phyloP scores from a whole-genome alignment of 2,329 filamentous ascomycete species.

The Aspergillus eucalypticola region DNA sequence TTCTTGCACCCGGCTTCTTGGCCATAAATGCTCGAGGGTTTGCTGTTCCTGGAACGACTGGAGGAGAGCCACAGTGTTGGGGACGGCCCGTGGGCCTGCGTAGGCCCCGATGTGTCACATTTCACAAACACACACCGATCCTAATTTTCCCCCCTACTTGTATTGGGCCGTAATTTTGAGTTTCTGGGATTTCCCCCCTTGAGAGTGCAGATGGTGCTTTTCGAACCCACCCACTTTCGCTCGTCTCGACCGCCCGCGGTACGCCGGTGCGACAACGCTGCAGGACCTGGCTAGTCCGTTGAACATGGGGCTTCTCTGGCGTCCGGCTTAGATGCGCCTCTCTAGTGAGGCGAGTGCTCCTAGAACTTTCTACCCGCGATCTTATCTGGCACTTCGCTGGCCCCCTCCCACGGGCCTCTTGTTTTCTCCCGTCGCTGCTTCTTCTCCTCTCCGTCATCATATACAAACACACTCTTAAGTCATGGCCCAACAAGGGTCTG shows the following conservation, averaged over 20 bases:
- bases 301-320: slow-evolving; percentile 11
- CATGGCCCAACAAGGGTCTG: slow-evolving; percentile 31
- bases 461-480: slow-evolving; percentile 10
- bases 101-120: background rate
- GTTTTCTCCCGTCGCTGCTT: background rate
- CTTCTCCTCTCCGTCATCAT: background rate
- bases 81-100: slow-evolving; percentile 8
- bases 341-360: slow-evolving; percentile 15
- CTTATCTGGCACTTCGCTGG: slow-evolving; percentile 5
- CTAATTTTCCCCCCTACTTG: slow-evolving; percentile 3
- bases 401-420: background rate
- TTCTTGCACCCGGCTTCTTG: background rate
- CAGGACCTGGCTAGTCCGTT: slow-evolving; percentile 3
- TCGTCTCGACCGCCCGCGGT: background rate
- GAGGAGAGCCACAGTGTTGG: slow-evolving; percentile 2
- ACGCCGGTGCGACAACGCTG: background rate
- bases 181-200: background rate
- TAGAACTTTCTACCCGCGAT: background rate
- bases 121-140: background rate
- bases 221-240: background rate
- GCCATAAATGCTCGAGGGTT: slow-evolving; percentile 3
- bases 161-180: slow-evolving; percentile 2
- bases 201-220: background rate
- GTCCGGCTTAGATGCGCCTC: slow-evolving; percentile 17
- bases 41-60: slow-evolving; percentile 10